phyloP scores from a whole-genome alignment of 208 protist species.

The Wallacemonas rigidus region DNA sequence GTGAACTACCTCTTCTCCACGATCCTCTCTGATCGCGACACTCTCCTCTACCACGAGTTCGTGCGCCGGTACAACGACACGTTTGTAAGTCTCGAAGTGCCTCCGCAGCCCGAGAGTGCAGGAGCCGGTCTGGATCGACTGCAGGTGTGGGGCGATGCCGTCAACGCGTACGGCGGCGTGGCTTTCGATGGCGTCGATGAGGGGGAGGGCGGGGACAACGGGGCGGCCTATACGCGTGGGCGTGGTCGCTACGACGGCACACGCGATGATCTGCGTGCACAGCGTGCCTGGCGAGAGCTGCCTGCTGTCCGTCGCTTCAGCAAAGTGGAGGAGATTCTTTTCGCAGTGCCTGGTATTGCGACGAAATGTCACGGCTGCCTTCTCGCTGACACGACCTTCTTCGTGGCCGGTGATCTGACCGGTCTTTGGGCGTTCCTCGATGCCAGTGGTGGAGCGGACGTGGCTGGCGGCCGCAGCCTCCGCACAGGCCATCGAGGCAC shows the following conservation, averaged over 20 bases:
- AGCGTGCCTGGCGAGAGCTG: constrained; percentile 20
- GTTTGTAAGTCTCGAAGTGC: constrained; percentile 65
- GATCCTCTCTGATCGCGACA: constrained; percentile 42
- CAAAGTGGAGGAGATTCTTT: constrained; percentile 87
- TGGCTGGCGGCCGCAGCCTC: neutral
- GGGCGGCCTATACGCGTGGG: neutral
- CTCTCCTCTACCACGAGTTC: constrained; percentile 49
- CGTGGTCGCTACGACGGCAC: constrained; percentile 15
- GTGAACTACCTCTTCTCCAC: constrained; percentile 71
- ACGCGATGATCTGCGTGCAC: constrained; percentile 4
- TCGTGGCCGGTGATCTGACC: constrained; percentile 77
- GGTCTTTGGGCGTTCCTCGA: constrained; percentile 52
- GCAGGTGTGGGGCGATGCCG: constrained; percentile 11
- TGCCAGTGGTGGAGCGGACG: no score
- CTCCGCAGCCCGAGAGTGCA: constrained; percentile 31
- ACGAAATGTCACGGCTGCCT: constrained; percentile 87
- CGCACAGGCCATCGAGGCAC: neutral
- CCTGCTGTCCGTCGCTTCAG: constrained; percentile 72
- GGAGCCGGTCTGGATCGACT: neutral
- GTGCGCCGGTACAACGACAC: constrained; percentile 76
- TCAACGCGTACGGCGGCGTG: neutral
- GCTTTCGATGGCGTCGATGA: neutral
- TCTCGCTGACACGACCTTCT: constrained; percentile 86
- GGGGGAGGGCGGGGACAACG: neutral
- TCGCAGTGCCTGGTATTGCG: constrained; percentile 83